Evolutionary conservation across 495 filamentous ascomycete genomes (phyloP).

Genomic region (Talaromyces proteolyticus): DNA sequence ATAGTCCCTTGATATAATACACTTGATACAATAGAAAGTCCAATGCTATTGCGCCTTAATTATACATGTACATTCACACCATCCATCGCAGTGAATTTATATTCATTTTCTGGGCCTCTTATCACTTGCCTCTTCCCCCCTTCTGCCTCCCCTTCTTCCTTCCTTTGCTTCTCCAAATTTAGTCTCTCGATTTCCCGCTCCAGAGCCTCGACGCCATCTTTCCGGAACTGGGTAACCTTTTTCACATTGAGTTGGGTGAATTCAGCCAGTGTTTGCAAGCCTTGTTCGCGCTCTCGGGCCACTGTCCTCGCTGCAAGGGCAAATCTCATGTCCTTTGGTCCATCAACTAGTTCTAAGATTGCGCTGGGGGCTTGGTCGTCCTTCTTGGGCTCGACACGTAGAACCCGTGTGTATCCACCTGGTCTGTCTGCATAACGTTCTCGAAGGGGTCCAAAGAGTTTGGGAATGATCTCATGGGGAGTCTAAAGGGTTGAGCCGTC

Average conservation of each 20-base stretch:
- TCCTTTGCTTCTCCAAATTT: conserved; percentile 17
- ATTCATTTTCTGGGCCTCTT: background rate
- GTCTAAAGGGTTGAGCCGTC: conserved; percentile 26
- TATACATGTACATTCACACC: background rate
- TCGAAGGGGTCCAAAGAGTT: conserved; percentile 78
- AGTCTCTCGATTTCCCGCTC: conserved; percentile 66
- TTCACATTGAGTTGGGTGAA: conserved; percentile 69
- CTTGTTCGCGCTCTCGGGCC: conserved; percentile 50
- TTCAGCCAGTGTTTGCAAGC: conserved; percentile 49
- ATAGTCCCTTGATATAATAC: too few species aligned
- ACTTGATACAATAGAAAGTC: too few species aligned
- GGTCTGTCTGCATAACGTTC: conserved; percentile 74
- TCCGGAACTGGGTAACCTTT: conserved; percentile 80
- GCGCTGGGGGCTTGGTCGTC: conserved; percentile 79
- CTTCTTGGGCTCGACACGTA: conserved; percentile 71
- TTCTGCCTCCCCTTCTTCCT: conserved; percentile 6
- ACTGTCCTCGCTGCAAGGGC: conserved; percentile 81
- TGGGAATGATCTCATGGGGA: conserved; percentile 67
- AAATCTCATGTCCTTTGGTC: conserved; percentile 92
- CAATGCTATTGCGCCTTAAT: too few species aligned
- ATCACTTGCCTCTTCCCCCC: conserved; percentile 4
- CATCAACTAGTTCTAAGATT: conserved; percentile 95
- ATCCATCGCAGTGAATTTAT: background rate
- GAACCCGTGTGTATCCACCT: conserved; percentile 91
- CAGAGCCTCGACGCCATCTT: conserved; percentile 58